These are phyloP conservation scores for maize (Zea mays) DNA, from an alignment of 176 grass and related monocot genomes.

Conservation along the genomic window Zm-B73-REFERENCE-NAM-5.0 NC_050098.1:114824001-114824500, in stretches of 20 bases:
- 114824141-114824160: conserved; percentile 52
- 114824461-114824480: conserved; percentile 68
- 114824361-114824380: conserved; percentile 39
- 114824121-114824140: conserved; percentile 55
- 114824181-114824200: conserved; percentile 60
- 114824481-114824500: conserved; percentile 84
- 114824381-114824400: conserved; percentile 47
- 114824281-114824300: conserved; percentile 29
- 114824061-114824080: conserved; percentile 24
- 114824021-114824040: conserved; percentile 23
- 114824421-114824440: conserved; percentile 32
- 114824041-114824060: not conserved
- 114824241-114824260: conserved; percentile 52
- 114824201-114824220: conserved; percentile 72
- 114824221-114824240: conserved; percentile 70
- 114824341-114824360: not conserved
- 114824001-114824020: not conserved
- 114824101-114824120: conserved; percentile 48
- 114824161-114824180: conserved; percentile 54
- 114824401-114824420: conserved; percentile 41
- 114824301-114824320: conserved; percentile 14
- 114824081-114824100: not conserved
- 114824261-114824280: conserved; percentile 7
- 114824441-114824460: conserved; percentile 45
- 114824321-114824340: not conserved